Base-by-base conservation (phyloP, 345 rosid genomes). In the Salix dunnii region DNA sequence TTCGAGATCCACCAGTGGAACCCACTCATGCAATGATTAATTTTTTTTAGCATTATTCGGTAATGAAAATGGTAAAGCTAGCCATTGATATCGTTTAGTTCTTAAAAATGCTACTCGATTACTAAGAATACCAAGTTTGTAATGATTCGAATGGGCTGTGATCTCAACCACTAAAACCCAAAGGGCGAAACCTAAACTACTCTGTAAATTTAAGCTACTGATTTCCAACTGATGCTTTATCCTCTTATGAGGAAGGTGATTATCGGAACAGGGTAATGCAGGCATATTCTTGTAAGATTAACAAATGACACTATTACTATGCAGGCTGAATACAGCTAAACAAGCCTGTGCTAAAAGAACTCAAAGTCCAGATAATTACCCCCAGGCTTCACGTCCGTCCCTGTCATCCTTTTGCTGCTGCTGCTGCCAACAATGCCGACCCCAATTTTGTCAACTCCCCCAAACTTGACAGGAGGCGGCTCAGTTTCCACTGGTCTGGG, bases 351-450 rank as follows among this genome's bases (percentile, higher is more conserved):
- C 84, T 91, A 95, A 78, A 96, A 96, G 85, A 96, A 96, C 90
- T 96, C 98, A 16, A 96, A 96, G 87, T 96, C 98, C 74, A 96
- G 92, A 87, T 82, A 96, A 85, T 93, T 90, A 85, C 98, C 99
- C 14, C 89, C 96, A 28, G 97, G 76, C 81, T 88, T 95, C 81
- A 87, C 67, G 33, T 91, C 97, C 43, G 89, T 79, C 51, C 88
- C 92, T n/a, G 87, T 86, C 77, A 87, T 86, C 73, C 91, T 87
- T 73, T 91, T 87, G 73, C 92, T 96, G 72, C 91, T 96, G 76
- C 92, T 87, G 73, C 92, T 96, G 72, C 91, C 92, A 36, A 90
- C 86, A 84, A 90, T 88, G 72, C 88, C 92, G 33, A 88, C 86
- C 61, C 94, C 96, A 17, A 91, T 79, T 1, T 96, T 89, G 67